Conservation (phyloP, 352 stramenopile genomes). For the Globisporangium acanthophoron region DNA sequence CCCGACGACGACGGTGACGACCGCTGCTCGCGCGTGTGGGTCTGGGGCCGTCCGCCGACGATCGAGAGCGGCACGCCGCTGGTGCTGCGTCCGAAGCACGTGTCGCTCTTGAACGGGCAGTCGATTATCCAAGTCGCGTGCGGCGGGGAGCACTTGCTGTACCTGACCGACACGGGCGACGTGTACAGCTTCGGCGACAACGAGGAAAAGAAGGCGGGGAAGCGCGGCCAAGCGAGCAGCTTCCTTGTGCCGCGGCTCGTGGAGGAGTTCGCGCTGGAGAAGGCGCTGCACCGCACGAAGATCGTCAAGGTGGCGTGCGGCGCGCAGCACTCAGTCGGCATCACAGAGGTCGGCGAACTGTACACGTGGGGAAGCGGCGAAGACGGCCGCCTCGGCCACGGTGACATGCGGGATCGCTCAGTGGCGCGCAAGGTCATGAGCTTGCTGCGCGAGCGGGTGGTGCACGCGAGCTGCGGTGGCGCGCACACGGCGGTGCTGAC, state of each 20-base stretch:
- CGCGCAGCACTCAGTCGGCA: constrained; percentile 67
- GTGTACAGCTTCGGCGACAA: constrained; percentile 75
- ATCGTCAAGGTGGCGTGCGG: constrained; percentile 65
- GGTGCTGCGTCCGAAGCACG: constrained; percentile 60
- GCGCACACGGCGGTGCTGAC: constrained; percentile 76
- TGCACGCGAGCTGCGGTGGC: constrained; percentile 69
- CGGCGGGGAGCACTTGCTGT: constrained; percentile 71
- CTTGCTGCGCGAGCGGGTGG: constrained; percentile 53
- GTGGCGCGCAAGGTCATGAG: constrained; percentile 81
- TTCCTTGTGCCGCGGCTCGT: constrained; percentile 60
- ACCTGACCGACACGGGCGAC: constrained; percentile 66
- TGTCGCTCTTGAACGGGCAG: constrained; percentile 47
- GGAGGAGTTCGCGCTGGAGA: constrained; percentile 75
- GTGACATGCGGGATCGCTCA: constrained; percentile 71
- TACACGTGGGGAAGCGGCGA: constrained; percentile 84
- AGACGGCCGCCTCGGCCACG: constrained; percentile 71
- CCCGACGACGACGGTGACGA: constrained; percentile 14
- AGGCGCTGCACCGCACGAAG: constrained; percentile 60
- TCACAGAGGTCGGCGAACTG: constrained; percentile 63
- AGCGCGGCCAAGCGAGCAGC: constrained; percentile 11
- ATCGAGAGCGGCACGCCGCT: constrained; percentile 42
- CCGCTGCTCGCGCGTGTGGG: constrained; percentile 35
- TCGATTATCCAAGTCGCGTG: constrained; percentile 70
- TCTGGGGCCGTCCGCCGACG: constrained; percentile 66
- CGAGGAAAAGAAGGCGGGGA: constrained; percentile 44